Evolutionary conservation across 2,329 filamentous ascomycete species (phyloP).

Genomic region (Colletotrichum chrysophilum): DNA sequence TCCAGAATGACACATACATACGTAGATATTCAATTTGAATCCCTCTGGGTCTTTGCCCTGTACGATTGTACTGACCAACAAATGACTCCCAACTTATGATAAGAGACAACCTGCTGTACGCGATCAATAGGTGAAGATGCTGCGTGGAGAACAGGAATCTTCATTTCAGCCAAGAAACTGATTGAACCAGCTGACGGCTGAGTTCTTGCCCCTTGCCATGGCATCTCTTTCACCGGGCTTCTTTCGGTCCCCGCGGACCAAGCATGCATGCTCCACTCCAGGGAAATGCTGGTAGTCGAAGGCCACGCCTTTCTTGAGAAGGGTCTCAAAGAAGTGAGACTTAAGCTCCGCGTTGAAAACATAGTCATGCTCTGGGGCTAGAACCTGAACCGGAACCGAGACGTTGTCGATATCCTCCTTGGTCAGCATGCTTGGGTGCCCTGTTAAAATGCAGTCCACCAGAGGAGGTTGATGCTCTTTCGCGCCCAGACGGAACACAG

Average conservation of each 20-base stretch:
- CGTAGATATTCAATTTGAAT: neutral
- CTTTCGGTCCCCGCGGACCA: constrained; percentile 40
- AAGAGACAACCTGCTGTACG: neutral
- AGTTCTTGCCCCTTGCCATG: constrained; percentile 48
- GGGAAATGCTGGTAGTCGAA: constrained; percentile 54
- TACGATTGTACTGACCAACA: neutral
- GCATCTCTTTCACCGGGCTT: constrained; percentile 41
- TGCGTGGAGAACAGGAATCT: neutral
- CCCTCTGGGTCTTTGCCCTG: neutral
- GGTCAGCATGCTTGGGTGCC: constrained; percentile 48
- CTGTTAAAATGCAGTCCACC: constrained; percentile 49
- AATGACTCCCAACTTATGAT: neutral
- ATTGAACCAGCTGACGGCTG: constrained; percentile 44
- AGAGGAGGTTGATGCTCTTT: constrained; percentile 37
- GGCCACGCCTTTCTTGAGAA: constrained; percentile 37
- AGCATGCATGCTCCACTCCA: constrained; percentile 47
- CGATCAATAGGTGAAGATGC: neutral
- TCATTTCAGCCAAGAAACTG: constrained; percentile 21
- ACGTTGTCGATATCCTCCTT: constrained; percentile 50
- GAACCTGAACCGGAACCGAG: constrained; percentile 53
- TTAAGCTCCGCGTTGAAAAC: constrained; percentile 49
- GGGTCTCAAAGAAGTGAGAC: constrained; percentile 36
- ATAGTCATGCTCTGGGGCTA: constrained; percentile 53
- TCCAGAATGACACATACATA: neutral
- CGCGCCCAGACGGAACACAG: constrained; percentile 48